Evolutionary conservation across 2,329 filamentous ascomycete species (phyloP), one percentile per base, ranked within the genome.

Genomic region (Myriangium duriaei): DNA sequence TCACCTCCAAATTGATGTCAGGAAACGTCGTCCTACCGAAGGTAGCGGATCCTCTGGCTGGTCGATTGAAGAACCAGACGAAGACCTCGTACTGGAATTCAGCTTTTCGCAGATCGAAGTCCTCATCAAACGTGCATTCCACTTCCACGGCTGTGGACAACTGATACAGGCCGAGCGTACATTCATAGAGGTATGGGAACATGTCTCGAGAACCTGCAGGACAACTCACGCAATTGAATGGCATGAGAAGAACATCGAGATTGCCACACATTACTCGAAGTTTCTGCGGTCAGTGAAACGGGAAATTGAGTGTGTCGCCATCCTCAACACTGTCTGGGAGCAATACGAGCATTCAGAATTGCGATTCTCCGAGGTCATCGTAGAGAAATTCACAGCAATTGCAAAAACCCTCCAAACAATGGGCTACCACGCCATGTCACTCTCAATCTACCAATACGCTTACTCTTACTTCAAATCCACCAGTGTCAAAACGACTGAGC

Each of bases 151-250:
- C n/a, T n/a, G 21, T 26, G 33, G 42, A 28, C 39, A 41, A n/a
- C 21, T 26, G 7, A 7, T 26, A 7, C 21, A n/a, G n/a, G 65
- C 65, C 0, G 67, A 71, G 46, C 55, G 58, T 28, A 55, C 56
- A 2, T 71, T 68, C 33, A 58, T 70, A 11, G 62, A 69, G 41
- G 57, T 68, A 4, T 72, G 68, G 68, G 62, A 66, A 48, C 62
- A 61, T n/a, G 54, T 64, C 2, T 68, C 62, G n/a, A 57, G 57
- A 29, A 62, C 63, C 39, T 67, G 59, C 41, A 64, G 62, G 15
- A 50, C 52, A 7, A 57, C 61, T 15, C 57, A 58, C 29, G 61
- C 63, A 1, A 49, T 59, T 3, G 56, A 64, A 26, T 67, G 60
- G 60, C 66, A 69, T 39, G 58, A 65, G 47, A 60, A 58, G 47